A percentile compares a stretch with the other conserved stretches of the same genome.
These are phyloP conservation scores for Lolium perenne DNA, from an alignment of 176 grass and related monocot species.

Conservation along the genomic window DNA sequence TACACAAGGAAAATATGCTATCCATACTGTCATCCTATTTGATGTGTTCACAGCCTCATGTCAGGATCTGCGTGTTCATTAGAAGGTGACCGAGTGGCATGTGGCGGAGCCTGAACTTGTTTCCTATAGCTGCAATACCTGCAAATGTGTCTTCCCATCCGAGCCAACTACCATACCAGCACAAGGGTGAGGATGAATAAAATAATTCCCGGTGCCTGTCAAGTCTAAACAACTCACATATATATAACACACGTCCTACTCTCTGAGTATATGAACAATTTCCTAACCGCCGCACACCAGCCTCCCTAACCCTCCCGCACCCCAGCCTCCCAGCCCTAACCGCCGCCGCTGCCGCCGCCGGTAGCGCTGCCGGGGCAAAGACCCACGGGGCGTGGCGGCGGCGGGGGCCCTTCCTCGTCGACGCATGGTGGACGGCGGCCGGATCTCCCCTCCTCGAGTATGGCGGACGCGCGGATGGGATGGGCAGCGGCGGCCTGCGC, in stretches of 20 bases:
- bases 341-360: too few relatives aligned
- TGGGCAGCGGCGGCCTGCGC: too few relatives aligned
- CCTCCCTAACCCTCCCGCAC: too few relatives aligned
- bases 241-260: neutral
- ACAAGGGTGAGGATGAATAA: neutral
- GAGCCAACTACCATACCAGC: neutral
- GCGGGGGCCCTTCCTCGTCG: too few relatives aligned
- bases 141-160: neutral
- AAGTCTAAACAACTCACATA: neutral
- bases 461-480: too few relatives aligned
- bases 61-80: neutral
- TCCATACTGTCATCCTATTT: conserved; percentile 35
- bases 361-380: too few relatives aligned
- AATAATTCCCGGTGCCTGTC: neutral
- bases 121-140: neutral
- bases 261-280: too few relatives aligned
- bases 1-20: conserved; percentile 14
- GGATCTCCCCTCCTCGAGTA: too few relatives aligned
- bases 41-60: conserved; percentile 29
- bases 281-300: too few relatives aligned
- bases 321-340: too few relatives aligned
- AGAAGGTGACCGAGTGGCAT: neutral
- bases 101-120: neutral
- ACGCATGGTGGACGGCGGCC: too few relatives aligned
- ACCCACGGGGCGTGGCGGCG: too few relatives aligned